Percentiles rank a stretch among this genome's conserved stretches.
These are phyloP conservation scores for Melastoma malabathricum DNA, from an alignment of 345 rosid species.

Conservation along the genomic window DNA sequence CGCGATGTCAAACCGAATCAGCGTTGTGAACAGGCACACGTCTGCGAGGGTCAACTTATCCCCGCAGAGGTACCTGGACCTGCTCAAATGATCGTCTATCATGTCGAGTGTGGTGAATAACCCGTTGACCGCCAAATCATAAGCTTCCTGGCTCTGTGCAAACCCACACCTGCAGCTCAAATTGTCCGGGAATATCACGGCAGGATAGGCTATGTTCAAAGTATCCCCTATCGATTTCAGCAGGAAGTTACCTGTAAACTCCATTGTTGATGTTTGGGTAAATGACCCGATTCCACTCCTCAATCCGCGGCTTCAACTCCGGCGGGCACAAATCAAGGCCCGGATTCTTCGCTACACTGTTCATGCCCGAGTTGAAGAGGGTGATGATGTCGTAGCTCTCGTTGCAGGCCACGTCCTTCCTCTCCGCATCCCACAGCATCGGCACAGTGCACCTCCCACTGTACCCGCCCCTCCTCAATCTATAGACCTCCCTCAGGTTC, in stretches of 20 bases:
- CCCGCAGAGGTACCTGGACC: constrained; percentile 63
- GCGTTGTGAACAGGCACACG: constrained; percentile 70
- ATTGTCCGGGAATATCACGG: background rate
- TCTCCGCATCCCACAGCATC: constrained; percentile 59
- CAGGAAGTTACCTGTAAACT: constrained; percentile 44
- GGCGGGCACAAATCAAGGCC: constrained; percentile 47
- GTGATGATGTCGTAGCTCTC: constrained; percentile 73
- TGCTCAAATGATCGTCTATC: constrained; percentile 41
- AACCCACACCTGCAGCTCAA: constrained; percentile 51
- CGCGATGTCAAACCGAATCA: constrained; percentile 66
- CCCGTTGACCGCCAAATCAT: constrained; percentile 52
- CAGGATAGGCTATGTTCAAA: background rate
- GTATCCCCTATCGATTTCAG: background rate
- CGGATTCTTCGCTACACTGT: constrained; percentile 35
- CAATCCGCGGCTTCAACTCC: constrained; percentile 33
- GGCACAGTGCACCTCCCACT: constrained; percentile 72
- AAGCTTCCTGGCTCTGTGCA: constrained; percentile 81
- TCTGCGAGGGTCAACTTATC: constrained; percentile 50
- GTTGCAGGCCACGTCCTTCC: constrained; percentile 55
- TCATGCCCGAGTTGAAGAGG: constrained; percentile 53
- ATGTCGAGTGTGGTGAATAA: constrained; percentile 45
- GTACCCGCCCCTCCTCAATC: constrained; percentile 46
- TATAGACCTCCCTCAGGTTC: constrained; percentile 64
- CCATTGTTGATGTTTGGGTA: constrained; percentile 77
- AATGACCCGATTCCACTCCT: constrained; percentile 57